Base-by-base conservation (phyloP, 352 stramenopile genomes). In the Globisporangium emineosum region DNA sequence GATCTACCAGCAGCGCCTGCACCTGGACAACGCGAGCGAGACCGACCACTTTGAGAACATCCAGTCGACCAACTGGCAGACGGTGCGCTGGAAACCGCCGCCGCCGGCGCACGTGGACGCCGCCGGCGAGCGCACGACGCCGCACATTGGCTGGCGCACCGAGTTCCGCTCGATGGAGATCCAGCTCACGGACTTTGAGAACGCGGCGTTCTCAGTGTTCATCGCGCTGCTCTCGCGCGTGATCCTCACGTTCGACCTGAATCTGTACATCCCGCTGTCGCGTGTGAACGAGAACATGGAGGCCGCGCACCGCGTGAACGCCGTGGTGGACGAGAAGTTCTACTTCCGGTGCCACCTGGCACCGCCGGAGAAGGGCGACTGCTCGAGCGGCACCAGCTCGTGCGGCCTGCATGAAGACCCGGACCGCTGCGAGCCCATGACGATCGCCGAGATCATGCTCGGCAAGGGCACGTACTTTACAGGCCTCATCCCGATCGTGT, bases 51-150 rank as follows among this genome's bases (percentile, higher is more conserved):
- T 98, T 75, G 97, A 99, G 78, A 99, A 98, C 74, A 99, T 99
- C 66, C 98, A 99, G 86, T 99, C 92, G 70, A 99, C 97, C 25
- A 99, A 99, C 74, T 99, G 98, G 98, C 97, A 99, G 86, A 98
- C 94, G n/a, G 97, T 99, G 62, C 93, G 98, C 51, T 99, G 98
- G 98, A 99, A 99, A 86, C 98, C 98, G 45, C 98, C 98, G 33
- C 98, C 98, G 50, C 97, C 97, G 57, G 92, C 93, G 1, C 62
- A 75, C 12, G 63, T 65, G 6, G 69, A 60, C 50, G 60, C 43
- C 30, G 67, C 78, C 15, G 71, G 63, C 10, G 71, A 69, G 37
- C 71, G 30, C 15, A 50, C 63, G 21, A 64, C 70, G 42, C 74
- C 79, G 49, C 78, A 94, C 72, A 90, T 96, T 60, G 88, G 88